Evolutionary conservation across 1,284 basidiomycete species (phyloP).

Genomic region (Ustilago lituana): DNA sequence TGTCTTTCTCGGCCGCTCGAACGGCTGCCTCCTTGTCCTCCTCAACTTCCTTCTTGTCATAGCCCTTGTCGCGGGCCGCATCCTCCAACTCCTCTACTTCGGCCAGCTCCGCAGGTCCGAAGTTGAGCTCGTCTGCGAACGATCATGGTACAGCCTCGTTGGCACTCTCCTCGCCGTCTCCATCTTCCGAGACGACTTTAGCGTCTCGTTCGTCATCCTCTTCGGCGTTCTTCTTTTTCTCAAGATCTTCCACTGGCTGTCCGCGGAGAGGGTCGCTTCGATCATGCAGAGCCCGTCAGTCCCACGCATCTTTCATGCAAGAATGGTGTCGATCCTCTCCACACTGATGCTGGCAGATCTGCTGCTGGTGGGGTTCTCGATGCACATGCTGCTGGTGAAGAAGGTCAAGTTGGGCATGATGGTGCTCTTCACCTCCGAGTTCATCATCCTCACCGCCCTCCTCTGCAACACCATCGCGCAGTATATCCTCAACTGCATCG

Average conservation of each 20-base stretch:
- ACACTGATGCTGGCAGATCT: slow-evolving; percentile 78
- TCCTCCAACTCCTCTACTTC: slow-evolving; percentile 89
- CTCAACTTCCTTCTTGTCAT: slow-evolving; percentile 88
- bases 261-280: slow-evolving; percentile 93
- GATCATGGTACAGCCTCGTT: slow-evolving; percentile 96
- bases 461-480: slow-evolving; percentile 81
- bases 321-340: slow-evolving; percentile 78
- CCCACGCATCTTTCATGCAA: slow-evolving; percentile 80
- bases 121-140: slow-evolving; percentile 93
- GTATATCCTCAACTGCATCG: slow-evolving; percentile 84
- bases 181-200: slow-evolving; percentile 80
- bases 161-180: slow-evolving; percentile 95
- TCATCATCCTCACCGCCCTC: slow-evolving; percentile 84
- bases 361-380: slow-evolving; percentile 78
- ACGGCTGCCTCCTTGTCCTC: slow-evolving; percentile 73
- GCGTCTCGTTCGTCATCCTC: slow-evolving; percentile 89
- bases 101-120: slow-evolving; percentile 87
- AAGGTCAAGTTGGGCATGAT: slow-evolving; percentile 73
- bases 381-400: slow-evolving; percentile 70
- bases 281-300: slow-evolving; percentile 96
- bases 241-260: slow-evolving; percentile 97
- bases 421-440: slow-evolving; percentile 90
- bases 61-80: slow-evolving; percentile 78
- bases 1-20: slow-evolving; percentile 90
- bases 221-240: slow-evolving; percentile 91